Evolutionary conservation across 345 rosid species (phyloP), one percentile per base, ranked within the genome.

Genomic region (Carallia brachiata): DNA sequence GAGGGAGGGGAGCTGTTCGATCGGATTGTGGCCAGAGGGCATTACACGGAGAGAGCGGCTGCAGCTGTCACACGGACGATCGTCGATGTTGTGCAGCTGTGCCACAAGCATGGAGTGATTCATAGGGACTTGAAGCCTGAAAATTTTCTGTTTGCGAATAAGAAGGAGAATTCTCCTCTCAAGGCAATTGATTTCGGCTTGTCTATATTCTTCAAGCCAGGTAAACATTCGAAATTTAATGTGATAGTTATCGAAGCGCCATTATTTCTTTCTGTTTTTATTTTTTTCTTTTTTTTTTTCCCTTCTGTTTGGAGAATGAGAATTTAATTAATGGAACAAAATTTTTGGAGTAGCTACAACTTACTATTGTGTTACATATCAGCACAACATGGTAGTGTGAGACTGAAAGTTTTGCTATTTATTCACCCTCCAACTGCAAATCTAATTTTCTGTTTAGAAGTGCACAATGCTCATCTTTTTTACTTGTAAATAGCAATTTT

Each of bases 1-100:
- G 99, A 96, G 76, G 99, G 99, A 12, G 99, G 99, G 17, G 99
- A 96, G 73, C 86, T 96, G 65, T 96, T 96, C 73, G 99, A 96
- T 86, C 90, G 99, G 90, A 96, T 96, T 71, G 99, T 96, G 5
- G 98, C 99, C 0, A 77, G 99, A 75, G 99, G 99, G 23, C 99
- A 96, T 78, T 96, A 96, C 70, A 89, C 98, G 0, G 99, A 96
- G 85, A 85, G 99, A 54, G 99, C 98, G 0, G 99, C 99, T 0
- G 99, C 99, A 0, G 89, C 93, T 0, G 98, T 96, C 12, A 89
- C 97, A 0, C 83, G 87, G 77, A 96, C 99, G 15, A 96, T 96
- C 66, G 82, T 96, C 15, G 99, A 96, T 73, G 99, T 96, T 67
- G 99, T 92, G 70, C 97, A 92, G 75, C 86, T 96, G 12, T 96